Percentiles rank a stretch among this genome's conserved stretches.
These are phyloP conservation scores for Cladophialophora bantiana DNA, from an alignment of 2,329 filamentous ascomycete species.

Conservation along the genomic window DNA sequence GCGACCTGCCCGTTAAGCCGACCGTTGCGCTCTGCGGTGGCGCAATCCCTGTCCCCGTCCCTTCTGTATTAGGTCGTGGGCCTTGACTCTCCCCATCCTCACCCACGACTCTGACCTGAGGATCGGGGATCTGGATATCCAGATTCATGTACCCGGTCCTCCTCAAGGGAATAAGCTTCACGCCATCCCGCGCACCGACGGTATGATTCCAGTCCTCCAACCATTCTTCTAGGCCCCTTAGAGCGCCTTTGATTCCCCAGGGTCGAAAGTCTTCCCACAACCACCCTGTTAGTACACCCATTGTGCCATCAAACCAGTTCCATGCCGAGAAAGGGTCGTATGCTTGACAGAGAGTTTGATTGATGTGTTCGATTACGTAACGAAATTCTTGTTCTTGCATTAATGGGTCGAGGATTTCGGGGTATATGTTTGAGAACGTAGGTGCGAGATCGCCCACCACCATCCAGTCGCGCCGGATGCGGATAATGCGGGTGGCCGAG, in stretches of 20 bases:
- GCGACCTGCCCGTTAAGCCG: conserved; percentile 8
- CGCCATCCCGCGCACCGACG: conserved; percentile 64
- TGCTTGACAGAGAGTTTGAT: conserved; percentile 74
- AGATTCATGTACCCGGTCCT: conserved; percentile 83
- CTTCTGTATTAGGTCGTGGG: conserved; percentile 20
- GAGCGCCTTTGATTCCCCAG: conserved; percentile 67
- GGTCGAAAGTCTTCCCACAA: conserved; percentile 90
- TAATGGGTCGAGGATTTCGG: conserved; percentile 89
- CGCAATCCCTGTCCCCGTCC: conserved; percentile 7
- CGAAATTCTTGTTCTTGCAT: conserved; percentile 88
- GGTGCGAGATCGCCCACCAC: conserved; percentile 87
- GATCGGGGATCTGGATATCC: conserved; percentile 60
- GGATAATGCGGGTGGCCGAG: conserved; percentile 82
- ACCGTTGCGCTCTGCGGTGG: not conserved
- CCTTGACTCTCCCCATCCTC: conserved; percentile 34
- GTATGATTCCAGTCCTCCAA: conserved; percentile 86
- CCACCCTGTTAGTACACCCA: conserved; percentile 89
- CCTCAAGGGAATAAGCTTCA: conserved; percentile 78
- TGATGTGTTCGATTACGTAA: conserved; percentile 79
- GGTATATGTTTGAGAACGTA: conserved; percentile 93
- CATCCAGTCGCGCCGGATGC: conserved; percentile 91
- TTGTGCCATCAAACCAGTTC: conserved; percentile 78
- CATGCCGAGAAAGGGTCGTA: conserved; percentile 80
- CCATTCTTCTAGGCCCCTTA: conserved; percentile 77
- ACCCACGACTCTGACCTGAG: conserved; percentile 55